Conservation (phyloP, 129 eudicot species). For the Ambrosia artemisiifolia region DNA sequence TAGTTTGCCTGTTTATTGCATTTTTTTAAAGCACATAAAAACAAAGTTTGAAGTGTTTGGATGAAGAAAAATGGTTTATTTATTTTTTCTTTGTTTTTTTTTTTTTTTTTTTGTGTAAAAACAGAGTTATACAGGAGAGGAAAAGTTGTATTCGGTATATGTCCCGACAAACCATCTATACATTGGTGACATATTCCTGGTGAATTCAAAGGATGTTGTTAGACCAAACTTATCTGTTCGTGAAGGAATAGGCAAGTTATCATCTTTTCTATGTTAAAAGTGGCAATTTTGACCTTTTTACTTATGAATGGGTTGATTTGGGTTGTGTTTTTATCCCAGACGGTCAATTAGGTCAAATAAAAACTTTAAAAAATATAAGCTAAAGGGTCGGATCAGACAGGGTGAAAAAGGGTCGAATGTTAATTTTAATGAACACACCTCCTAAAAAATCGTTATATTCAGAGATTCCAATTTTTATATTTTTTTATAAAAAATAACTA, state of each 20-base stretch:
- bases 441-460: background rate
- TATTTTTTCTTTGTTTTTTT: no score
- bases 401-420: background rate
- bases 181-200: constrained; percentile 80
- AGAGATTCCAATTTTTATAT: no score
- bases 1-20: background rate
- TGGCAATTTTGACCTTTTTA: background rate
- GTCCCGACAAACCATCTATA: constrained; percentile 85
- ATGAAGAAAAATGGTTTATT: background rate
- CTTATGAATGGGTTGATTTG: background rate
- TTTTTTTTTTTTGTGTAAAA: background rate
- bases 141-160: constrained; percentile 67
- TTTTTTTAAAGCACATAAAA: background rate
- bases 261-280: background rate
- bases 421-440: background rate
- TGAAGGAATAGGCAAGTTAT: constrained; percentile 72
- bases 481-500: background rate
- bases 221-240: constrained; percentile 83
- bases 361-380: background rate
- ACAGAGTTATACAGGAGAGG: constrained; percentile 72
- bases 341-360: background rate
- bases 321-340: background rate
- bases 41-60: background rate
- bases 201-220: constrained; percentile 62
- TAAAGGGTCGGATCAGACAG: background rate